A percentile compares a stretch with the other conserved stretches of the same genome.
Conservation (phyloP, 1,284 basidiomycete species). For the Pseudozyma pruni region DNA sequence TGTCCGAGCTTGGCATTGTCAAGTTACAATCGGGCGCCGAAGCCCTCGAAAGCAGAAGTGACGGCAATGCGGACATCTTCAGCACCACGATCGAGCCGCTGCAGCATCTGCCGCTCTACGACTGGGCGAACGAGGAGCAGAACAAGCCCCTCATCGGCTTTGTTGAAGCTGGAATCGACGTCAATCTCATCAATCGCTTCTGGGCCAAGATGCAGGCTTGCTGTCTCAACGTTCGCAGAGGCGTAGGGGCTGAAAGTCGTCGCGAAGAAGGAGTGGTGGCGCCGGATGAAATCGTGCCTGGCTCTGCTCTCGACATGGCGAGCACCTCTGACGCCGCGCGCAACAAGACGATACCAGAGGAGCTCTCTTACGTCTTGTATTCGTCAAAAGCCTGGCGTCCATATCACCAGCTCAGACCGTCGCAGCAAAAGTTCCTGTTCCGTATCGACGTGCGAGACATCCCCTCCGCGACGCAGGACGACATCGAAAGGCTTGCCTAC, state of each 20-base stretch:
- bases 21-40: conserved; percentile 5
- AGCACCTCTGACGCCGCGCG: background rate
- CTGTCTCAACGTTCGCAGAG: conserved; percentile 10
- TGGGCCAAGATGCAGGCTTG: conserved; percentile 26
- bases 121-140: conserved; percentile 15
- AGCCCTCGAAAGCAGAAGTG: background rate
- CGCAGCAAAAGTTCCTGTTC: conserved; percentile 32
- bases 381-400: conserved; percentile 24
- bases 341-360: conserved; percentile 23
- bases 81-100: conserved; percentile 15
- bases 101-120: conserved; percentile 23
- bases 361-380: conserved; percentile 9
- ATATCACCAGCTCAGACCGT: conserved; percentile 25
- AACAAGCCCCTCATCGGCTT: conserved; percentile 25
- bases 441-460: conserved; percentile 28
- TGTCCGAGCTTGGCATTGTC: conserved; percentile 18
- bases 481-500: conserved; percentile 32
- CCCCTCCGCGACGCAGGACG: conserved; percentile 7
- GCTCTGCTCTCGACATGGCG: background rate
- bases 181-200: conserved; percentile 26
- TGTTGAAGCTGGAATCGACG: conserved; percentile 19
- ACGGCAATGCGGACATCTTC: background rate
- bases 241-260: background rate
- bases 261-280: background rate
- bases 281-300: background rate